Percentiles rank a stretch among this genome's conserved stretches.
phyloP scores from a whole-genome alignment of 2,329 filamentous ascomycete genomes.

The Dactylellina haptotyla region DNA sequence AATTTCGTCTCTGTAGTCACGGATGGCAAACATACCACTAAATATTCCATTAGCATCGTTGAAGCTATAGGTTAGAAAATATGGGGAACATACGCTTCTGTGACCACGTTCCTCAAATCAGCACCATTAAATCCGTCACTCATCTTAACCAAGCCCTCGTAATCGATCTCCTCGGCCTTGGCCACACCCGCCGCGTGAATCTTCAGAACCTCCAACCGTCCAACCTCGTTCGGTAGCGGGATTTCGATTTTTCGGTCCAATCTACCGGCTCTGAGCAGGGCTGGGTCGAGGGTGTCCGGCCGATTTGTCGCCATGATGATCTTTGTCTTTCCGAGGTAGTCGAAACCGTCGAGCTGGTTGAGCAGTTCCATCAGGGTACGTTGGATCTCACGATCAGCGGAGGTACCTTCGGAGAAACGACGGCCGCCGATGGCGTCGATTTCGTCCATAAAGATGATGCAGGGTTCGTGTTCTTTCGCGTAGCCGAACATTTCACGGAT shows the following conservation, averaged over 20 bases:
- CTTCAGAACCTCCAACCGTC: constrained; percentile 95
- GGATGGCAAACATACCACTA: constrained; percentile 95
- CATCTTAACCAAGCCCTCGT: constrained; percentile 99
- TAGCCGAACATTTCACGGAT: constrained; percentile 99
- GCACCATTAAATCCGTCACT: constrained; percentile 97
- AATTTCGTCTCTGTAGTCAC: constrained; percentile 94
- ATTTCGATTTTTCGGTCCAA: constrained; percentile 99
- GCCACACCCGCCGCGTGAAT: constrained; percentile 89
- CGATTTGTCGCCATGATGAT: constrained; percentile 99
- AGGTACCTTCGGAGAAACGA: constrained; percentile 96
- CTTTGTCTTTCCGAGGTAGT: constrained; percentile 99
- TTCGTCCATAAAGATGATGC: constrained; percentile 99
- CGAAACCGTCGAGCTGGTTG: constrained; percentile 98
- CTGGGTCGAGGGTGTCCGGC: constrained; percentile 94
- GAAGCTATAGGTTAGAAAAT: not conserved
- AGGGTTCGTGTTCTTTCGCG: constrained; percentile 98
- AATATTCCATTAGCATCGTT: constrained; percentile 53
- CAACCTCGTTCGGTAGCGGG: constrained; percentile 94
- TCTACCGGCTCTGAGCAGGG: constrained; percentile 88
- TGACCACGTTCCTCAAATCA: constrained; percentile 96
- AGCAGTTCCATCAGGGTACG: constrained; percentile 98
- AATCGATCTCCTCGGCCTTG: constrained; percentile 94
- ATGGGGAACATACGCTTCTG: constrained; percentile 81
- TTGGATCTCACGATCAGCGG: constrained; percentile 97
- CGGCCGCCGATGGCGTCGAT: constrained; percentile 98